Evolutionary conservation across 306 rosid genomes (phyloP), one percentile per base, ranked within the genome.

Genomic region (Malus fusca): DNA sequence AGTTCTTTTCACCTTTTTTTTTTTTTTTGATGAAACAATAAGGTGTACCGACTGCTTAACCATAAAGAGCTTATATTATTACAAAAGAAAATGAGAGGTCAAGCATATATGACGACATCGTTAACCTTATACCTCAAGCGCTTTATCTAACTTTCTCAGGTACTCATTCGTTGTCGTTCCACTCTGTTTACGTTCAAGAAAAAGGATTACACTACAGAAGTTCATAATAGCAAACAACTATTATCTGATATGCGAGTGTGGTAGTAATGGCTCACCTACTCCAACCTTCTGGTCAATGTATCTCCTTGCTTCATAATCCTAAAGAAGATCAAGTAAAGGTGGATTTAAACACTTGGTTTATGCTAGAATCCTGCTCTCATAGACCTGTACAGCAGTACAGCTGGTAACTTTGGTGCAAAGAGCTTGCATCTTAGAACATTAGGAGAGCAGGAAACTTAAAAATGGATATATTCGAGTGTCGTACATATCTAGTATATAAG

Each of bases 391-490:
- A 60, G 44, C 59, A 31, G 51, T 25, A 71, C 43, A 72, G 51
- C 66, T 9, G 53, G 64, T n/a, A 35, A 25, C 56, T 26, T 11
- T 35, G 40, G 11, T 26, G 14, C 17, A 3, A 53, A 31, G 19
- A 30, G 56, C 18, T 73, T 68, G 69, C 40, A 79, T 67, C 64
- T 22, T 15, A 37, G 55, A 63, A 60, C 18, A 65, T 28, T 11
- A 51, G 15, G 53, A 71, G 18, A 82, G 75, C n/a, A 63, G 69
- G 74, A 31, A 69, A 83, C 91, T 86, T 83, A 94, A 97, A 74
- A 88, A 72, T 78, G 98, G 98, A 88, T 92, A 94, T 80, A 94
- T 92, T 71, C 89, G 90, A 64, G 98, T 96, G 84, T 94, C 90
- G 89, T 88, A 94, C 90, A 94, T 85, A 79, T 94, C 98, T 79